Conservation (phyloP, 306 rosid species). For the Echinosophora koreensis region DNA sequence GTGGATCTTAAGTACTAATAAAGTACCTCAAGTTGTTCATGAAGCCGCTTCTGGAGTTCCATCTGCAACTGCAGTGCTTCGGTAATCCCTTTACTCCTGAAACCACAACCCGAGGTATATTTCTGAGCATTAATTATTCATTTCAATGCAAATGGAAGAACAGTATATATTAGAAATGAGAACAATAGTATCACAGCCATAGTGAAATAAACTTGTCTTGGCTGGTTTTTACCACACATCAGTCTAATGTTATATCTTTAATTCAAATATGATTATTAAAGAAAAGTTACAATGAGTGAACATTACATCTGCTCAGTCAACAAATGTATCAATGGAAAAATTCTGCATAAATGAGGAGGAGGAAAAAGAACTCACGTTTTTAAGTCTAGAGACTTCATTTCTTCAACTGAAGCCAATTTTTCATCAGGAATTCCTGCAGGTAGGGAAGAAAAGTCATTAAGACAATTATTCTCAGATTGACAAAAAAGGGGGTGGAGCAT, state of each 20-base stretch:
- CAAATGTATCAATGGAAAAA: conserved; percentile 14
- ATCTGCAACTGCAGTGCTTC: conserved; percentile 93
- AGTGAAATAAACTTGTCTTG: background rate
- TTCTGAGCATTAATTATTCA: conserved; percentile 22
- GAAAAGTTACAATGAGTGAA: background rate
- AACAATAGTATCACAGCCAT: conserved; percentile 19
- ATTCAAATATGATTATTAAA: conserved; percentile 12
- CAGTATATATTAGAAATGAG: conserved; percentile 4
- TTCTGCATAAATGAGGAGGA: conserved; percentile 3
- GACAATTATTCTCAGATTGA: conserved; percentile 23
- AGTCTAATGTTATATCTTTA: background rate
- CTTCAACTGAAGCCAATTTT: conserved; percentile 53
- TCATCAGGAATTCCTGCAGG: conserved; percentile 62
- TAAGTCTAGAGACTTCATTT: conserved; percentile 59
- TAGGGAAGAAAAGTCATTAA: conserved; percentile 34
- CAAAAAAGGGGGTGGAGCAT: background rate
- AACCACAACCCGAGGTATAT: conserved; percentile 25
- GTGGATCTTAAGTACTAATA: conserved; percentile 15
- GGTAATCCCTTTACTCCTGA: conserved; percentile 85
- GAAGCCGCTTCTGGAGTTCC: conserved; percentile 98
- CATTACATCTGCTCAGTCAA: conserved; percentile 16
- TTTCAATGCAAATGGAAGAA: conserved; percentile 17
- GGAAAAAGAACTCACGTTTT: conserved; percentile 56
- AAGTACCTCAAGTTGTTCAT: conserved; percentile 95
- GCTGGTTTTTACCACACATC: background rate